Conservation (phyloP, 2,329 filamentous ascomycete species). For the Pseudonectria foliicola region DNA sequence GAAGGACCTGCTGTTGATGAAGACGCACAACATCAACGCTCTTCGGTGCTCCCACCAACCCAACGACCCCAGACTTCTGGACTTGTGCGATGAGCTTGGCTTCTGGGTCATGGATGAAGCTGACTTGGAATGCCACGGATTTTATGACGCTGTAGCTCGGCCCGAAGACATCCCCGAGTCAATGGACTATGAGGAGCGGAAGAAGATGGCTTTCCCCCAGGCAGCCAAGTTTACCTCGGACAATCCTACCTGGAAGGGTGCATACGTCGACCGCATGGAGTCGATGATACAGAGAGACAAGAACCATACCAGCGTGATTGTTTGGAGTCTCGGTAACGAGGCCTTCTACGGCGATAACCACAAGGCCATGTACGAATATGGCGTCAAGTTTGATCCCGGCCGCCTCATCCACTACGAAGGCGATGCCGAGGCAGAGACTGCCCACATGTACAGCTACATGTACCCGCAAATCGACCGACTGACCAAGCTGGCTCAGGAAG, state of each 20-base stretch:
- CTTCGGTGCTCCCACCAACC: conserved; percentile 63
- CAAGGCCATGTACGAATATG: conserved; percentile 58
- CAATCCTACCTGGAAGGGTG: conserved; percentile 52
- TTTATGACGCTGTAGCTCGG: conserved; percentile 41
- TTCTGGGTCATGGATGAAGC: conserved; percentile 52
- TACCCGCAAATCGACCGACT: conserved; percentile 51
- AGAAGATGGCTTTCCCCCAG: conserved; percentile 45
- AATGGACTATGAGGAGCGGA: conserved; percentile 54
- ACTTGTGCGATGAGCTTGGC: conserved; percentile 58
- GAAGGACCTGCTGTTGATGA: conserved; percentile 59
- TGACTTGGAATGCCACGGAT: conserved; percentile 48
- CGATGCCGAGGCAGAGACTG: conserved; percentile 49
- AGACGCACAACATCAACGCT: conserved; percentile 63
- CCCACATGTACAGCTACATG: conserved; percentile 64
- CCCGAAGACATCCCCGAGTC: conserved; percentile 46
- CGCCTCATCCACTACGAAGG: conserved; percentile 62
- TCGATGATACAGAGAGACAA: conserved; percentile 63
- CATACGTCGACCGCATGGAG: conserved; percentile 60
- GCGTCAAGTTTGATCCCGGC: conserved; percentile 48
- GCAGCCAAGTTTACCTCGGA: conserved; percentile 54
- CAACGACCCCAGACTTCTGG: conserved; percentile 52
- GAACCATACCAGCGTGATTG: conserved; percentile 62
- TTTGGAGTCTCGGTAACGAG: conserved; percentile 70
- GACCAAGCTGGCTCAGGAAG: conserved; percentile 35
- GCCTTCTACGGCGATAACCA: conserved; percentile 65